Evolutionary conservation across 2,329 filamentous ascomycete species (phyloP), one percentile per base, ranked within the genome.

Genomic region (Chaetomium globosum): DNA sequence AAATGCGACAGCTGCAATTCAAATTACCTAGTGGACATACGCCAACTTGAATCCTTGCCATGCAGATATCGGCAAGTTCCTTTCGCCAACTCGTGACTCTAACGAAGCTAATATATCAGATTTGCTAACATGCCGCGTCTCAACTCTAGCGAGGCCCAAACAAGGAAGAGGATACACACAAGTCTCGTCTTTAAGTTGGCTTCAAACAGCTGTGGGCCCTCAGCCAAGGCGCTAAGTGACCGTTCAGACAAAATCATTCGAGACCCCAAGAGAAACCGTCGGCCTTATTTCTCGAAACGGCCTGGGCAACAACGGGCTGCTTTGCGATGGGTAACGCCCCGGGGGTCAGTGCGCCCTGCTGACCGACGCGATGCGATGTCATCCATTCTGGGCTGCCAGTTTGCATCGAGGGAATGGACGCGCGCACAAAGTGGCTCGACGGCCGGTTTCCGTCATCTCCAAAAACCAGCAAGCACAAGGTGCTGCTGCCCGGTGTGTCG

Each of bases 261-360:
- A 43, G 16, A 43, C 13, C 39, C 39, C 39, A 19, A 16, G 16
- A 43, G 16, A 43, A 43, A 43, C 39, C 39, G 39, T 43, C 39
- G 39, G 39, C 39, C 39, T 43, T 43, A 5, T 43, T 43, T 43
- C 39, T 43, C 39, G 46, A 48, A 65, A 59, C 64, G 16, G 54
- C 13, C 26, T 54, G 23, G 39, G 23, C 49, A 43, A 28, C 43
- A 36, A n/a, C 28, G 31, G n/a, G 19, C 26, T 56, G 6, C 57
- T 58, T 36, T 57, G 36, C 54, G 30, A 49, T n/a, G 30, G 52
- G 54, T 28, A 60, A 23, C 21, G 56, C 12, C 8, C 53, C 53
- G 52, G 28, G 16, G 30, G 23, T 36, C 33, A 54, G 31, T 60
- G 60, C 51, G 31, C 30, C 53, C 53, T 28, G 53, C n/a, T 56